Conservation (phyloP, 2,329 filamentous ascomycete species). For the Fusarium concolor region DNA sequence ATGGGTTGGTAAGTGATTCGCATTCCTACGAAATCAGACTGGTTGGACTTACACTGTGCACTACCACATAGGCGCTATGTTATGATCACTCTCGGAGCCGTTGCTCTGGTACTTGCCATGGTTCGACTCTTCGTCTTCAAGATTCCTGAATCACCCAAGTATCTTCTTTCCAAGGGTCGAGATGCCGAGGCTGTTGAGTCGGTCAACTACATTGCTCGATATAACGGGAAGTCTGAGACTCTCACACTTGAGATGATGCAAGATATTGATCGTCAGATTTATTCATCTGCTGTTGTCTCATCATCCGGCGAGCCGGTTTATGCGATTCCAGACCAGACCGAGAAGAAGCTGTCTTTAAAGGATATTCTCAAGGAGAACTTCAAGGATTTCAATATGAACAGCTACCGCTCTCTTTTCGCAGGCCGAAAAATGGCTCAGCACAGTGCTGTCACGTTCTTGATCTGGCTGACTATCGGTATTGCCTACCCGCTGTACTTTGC, state of each 20-base stretch:
- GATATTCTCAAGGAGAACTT: conserved; percentile 45
- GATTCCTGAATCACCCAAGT: conserved; percentile 26
- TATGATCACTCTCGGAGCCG: conserved; percentile 19
- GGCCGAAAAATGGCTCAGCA: conserved; percentile 64
- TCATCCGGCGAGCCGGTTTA: neutral
- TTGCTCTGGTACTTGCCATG: neutral
- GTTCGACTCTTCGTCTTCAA: conserved; percentile 18
- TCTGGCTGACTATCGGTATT: conserved; percentile 71
- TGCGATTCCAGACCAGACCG: neutral
- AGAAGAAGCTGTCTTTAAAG: neutral
- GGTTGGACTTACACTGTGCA: neutral
- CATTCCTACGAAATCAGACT: neutral
- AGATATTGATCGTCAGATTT: conserved; percentile 27
- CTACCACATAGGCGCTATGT: neutral
- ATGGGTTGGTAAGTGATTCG: conserved; percentile 54
- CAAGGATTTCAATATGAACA: conserved; percentile 61
- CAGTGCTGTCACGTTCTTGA: conserved; percentile 63
- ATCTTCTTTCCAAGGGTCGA: conserved; percentile 22
- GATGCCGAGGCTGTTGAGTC: conserved; percentile 23
- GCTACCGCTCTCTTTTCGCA: conserved; percentile 66
- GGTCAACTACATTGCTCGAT: conserved; percentile 20
- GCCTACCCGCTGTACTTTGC: conserved; percentile 67
- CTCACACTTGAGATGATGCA: conserved; percentile 36
- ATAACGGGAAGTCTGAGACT: conserved; percentile 24
- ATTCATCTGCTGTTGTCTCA: neutral